Percentiles rank a stretch among this genome's conserved stretches.
Conservation (phyloP, 352 stramenopile genomes). For the Nothophytophthora sp. region DNA sequence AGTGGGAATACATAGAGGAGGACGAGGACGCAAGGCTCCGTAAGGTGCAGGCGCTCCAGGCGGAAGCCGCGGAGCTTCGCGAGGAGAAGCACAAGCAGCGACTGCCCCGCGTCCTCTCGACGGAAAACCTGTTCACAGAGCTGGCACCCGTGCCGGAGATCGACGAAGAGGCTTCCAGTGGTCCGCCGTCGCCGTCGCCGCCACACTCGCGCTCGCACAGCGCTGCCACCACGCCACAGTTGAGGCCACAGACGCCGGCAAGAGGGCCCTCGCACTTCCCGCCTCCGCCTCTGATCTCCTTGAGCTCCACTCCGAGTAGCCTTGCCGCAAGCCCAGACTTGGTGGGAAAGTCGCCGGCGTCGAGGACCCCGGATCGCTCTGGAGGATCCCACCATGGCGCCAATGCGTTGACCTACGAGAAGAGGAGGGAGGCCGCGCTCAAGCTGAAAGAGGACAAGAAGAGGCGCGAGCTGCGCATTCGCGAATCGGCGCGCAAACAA, state of each 20-base stretch:
- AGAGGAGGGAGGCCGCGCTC: conserved; percentile 52
- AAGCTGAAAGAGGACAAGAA: conserved; percentile 78
- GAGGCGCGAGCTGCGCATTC: conserved; percentile 56
- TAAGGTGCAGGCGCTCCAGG: conserved; percentile 17
- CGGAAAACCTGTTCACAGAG: conserved; percentile 45
- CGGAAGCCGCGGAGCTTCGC: conserved; percentile 10
- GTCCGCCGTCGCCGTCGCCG: conserved; percentile 24
- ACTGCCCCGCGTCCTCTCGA: conserved; percentile 10
- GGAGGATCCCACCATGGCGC: conserved; percentile 14
- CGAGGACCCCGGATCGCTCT: conserved; percentile 21
- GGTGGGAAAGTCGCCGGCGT: conserved; percentile 15
- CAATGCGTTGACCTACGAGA: conserved; percentile 50
- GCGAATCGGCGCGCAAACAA: conserved; percentile 64
- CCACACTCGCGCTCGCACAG: conserved; percentile 24
- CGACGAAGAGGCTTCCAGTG: conserved; percentile 45
- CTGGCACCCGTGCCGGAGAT: conserved; percentile 47
- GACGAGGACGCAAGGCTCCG: conserved; percentile 13
- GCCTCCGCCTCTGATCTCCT: conserved; percentile 23
- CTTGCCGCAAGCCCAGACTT: conserved; percentile 21
- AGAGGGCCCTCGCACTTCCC: conserved; percentile 13
- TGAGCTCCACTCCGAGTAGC: conserved; percentile 26
- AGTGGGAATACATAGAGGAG: conserved; percentile 4
- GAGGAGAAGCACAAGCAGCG: conserved; percentile 30
- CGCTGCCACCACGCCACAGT: conserved; percentile 21
- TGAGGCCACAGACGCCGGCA: conserved; percentile 8